Evolutionary conservation across 2,329 filamentous ascomycete genomes (phyloP), one percentile per base, ranked within the genome.

Genomic region (Epichloe aotearoae): DNA sequence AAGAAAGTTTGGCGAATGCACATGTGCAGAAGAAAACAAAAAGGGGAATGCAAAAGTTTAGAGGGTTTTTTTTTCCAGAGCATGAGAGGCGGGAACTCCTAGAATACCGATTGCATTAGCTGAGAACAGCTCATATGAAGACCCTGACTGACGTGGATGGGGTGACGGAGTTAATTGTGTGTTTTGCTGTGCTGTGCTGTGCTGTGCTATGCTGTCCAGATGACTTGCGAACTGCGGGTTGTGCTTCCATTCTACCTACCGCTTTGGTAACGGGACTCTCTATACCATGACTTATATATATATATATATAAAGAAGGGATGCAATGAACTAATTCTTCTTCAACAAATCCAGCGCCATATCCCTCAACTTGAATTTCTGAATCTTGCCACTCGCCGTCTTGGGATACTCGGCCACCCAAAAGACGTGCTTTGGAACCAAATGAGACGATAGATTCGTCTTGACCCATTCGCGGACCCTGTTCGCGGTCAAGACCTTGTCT

Each of bases 361-460:
- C 84, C 61, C 80, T 78, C 60, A 97, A 66, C 70, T 84, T 91
- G 64, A 86, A 96, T 71, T 97, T 96, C 70, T 95, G 88, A 51
- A 97, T 90, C 78, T 98, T 98, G 23, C 91, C 91, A 64, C 88
- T 95, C 5, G 89, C 86, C 37, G 93, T 98, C 76, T 95, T 96
- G 19, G 91, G 91, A 64, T 87, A 94, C n/a, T 82, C 79, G 1
- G 83, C 75, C 0, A 86, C 74, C 77, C 86, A 95, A 63, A 95
- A 95, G n/a, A 97, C 77, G 63, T 91, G 80, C 67, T 86, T 93
- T 0, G 91, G 91, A 49, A 87, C 87, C 62, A 96, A 79, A 66
- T 91, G 86, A 56, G 79, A 80, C 33, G 76, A 79, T 54, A 97
- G 65, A 47, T 75, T 79, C 51, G 73, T 69, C 46, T 76, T 70